phyloP scores from a whole-genome alignment of 2,329 filamentous ascomycete species.

The Colletotrichum eremochloae region DNA sequence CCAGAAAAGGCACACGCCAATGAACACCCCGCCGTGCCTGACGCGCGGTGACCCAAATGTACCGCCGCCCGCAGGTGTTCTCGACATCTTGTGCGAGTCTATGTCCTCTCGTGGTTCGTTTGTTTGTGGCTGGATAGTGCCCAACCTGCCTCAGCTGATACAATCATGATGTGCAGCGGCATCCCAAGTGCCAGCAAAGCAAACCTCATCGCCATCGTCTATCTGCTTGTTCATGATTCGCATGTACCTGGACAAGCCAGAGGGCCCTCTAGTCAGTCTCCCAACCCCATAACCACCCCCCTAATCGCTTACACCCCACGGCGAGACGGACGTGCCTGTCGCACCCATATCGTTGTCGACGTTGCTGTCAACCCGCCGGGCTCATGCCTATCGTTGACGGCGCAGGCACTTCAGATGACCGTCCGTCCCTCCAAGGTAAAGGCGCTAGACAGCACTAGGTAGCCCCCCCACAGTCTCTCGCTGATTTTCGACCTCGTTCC shows the following conservation, averaged over 20 bases:
- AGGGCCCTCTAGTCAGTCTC: no score
- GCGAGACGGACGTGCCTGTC: not conserved
- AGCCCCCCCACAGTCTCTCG: constrained; percentile 3
- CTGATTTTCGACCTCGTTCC: not conserved
- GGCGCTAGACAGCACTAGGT: constrained; percentile 2
- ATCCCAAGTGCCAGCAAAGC: constrained; percentile 9
- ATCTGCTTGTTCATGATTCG: not conserved
- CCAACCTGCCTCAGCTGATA: constrained; percentile 13
- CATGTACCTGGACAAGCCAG: not conserved
- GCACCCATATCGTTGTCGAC: no score
- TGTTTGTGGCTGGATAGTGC: constrained; percentile 3
- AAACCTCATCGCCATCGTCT: not conserved
- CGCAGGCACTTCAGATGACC: constrained; percentile 33
- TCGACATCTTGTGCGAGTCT: not conserved
- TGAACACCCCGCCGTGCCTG: constrained; percentile 30
- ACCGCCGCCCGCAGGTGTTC: not conserved
- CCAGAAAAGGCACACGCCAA: constrained; percentile 27
- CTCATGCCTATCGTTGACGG: not conserved
- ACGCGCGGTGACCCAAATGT: not conserved
- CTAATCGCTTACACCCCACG: constrained; percentile 20
- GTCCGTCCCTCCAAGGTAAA: not conserved
- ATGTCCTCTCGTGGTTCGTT: not conserved
- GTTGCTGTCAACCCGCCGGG: no score
- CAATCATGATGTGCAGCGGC: constrained; percentile 8
- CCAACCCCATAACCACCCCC: not conserved